A percentile compares a stretch with the other conserved stretches of the same genome.
Evolutionary conservation across 805 yeast species (phyloP).

Genomic region (Candida alai): DNA sequence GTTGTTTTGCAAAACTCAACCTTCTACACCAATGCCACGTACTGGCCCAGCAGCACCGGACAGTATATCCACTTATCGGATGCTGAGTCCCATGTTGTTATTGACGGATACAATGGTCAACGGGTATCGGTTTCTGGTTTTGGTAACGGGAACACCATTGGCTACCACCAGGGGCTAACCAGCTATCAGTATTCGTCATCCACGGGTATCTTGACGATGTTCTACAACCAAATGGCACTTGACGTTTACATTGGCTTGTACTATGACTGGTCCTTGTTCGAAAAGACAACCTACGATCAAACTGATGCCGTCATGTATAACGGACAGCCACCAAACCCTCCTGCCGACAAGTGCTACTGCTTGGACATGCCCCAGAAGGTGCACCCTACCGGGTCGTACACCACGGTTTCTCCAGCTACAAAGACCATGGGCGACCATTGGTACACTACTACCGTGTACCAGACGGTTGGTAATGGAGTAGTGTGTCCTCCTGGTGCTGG

Average conservation of each 20-base stretch:
- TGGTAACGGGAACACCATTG: background rate
- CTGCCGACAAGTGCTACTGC: background rate
- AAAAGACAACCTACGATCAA: background rate
- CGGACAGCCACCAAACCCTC: background rate
- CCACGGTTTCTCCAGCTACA: too few species aligned
- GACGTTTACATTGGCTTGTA: background rate
- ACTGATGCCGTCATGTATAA: background rate
- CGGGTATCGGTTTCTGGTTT: background rate
- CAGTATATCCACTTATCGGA: slow-evolving; percentile 2
- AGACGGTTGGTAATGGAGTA: too few species aligned
- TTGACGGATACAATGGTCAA: background rate
- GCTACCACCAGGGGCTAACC: background rate
- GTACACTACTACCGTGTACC: background rate
- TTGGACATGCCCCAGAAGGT: background rate
- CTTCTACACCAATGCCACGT: background rate
- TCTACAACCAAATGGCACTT: background rate
- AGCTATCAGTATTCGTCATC: background rate
- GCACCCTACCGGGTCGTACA: too few species aligned
- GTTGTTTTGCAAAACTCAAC: slow-evolving; percentile 1
- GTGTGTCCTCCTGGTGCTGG: too few species aligned
- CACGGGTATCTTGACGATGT: background rate
- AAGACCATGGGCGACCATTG: too few species aligned
- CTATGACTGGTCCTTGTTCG: slow-evolving; percentile 1
- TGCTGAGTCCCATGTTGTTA: slow-evolving; percentile 1
- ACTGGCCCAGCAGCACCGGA: too few species aligned